Percentiles rank a stretch among this genome's conserved stretches.
phyloP scores from a whole-genome alignment of 257 asterid species.

The Avicennia marina region DNA sequence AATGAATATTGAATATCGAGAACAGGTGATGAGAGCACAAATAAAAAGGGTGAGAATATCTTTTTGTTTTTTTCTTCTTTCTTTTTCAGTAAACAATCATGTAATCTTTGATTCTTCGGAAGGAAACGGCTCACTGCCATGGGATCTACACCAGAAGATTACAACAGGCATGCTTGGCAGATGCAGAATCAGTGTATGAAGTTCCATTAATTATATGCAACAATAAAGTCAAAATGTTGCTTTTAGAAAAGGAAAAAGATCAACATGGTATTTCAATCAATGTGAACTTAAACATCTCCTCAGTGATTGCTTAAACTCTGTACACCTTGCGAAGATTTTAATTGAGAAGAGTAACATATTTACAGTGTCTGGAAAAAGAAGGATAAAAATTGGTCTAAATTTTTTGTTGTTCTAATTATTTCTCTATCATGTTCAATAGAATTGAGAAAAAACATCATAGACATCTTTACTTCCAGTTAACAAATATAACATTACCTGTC shows the following conservation, averaged over 20 bases:
- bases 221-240: background rate
- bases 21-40: too few relatives aligned
- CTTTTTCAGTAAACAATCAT: background rate
- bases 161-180: background rate
- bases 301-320: background rate
- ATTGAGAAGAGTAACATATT: too few relatives aligned
- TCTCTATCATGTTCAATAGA: constrained; percentile 1
- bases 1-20: too few relatives aligned
- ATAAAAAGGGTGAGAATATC: too few relatives aligned
- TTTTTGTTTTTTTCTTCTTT: background rate
- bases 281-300: background rate
- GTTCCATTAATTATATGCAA: background rate
- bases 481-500: constrained; percentile 68
- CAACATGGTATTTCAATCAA: background rate
- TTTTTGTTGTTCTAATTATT: background rate
- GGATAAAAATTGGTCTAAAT: background rate
- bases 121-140: background rate
- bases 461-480: background rate
- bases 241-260: background rate
- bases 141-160: constrained; percentile 9
- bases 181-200: background rate
- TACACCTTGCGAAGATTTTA: too few relatives aligned
- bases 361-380: too few relatives aligned
- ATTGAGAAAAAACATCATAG: background rate
- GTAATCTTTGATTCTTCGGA: background rate